Base-by-base conservation (phyloP, 2,329 filamentous ascomycete genomes). In the Apiospora aurea region DNA sequence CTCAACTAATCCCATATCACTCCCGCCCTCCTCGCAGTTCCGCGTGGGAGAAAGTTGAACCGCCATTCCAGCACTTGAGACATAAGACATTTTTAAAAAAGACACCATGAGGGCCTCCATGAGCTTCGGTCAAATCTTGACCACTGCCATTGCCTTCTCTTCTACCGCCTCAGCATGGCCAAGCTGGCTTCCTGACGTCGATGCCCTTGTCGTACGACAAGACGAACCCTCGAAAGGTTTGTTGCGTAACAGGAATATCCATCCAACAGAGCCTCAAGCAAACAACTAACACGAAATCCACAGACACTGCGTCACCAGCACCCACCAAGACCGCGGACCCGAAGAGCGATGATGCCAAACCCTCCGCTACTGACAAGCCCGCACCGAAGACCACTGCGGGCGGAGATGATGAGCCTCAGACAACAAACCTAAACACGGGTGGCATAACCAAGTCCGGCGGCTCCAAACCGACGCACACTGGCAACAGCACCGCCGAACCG, bases 111-210 rank as follows among this genome's bases (percentile, higher is more conserved):
- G 84, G 83, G 80, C 85, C 74, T 81, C 85, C 74, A 80, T 80
- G 68, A 83, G 83, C 69, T 76, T 88, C 71, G 80, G 85, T 78
- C 84, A 85, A 64, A 77, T 85, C 76, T 81, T 88, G 75, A 84
- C 87, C 69, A 75, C 87, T 71, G 83, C 89, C 75, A 82, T 91
- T 61, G 85, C 89, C 44, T 80, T 90, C 70, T 81, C 86, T 11
- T 83, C 86, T 21, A 75, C 88, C 29, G 85, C 85, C n/a, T 84
- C 87, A 70, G 88, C 85, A 71, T 90, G 88, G 89, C 86, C 88
- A 26, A 81, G 79, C 74, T 90, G 87, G 85, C 81, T 90, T 49
- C 88, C 88, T 24, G 84, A 87, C 16, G 67, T 85, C 47, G 86
- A 90, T 74, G 78, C 85, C 18, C 78, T 92, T 47, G 81, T 91